These are phyloP conservation scores for Hericium coralloides DNA, from an alignment of 768 basidiomycete species.

Conservation along the genomic window DNA sequence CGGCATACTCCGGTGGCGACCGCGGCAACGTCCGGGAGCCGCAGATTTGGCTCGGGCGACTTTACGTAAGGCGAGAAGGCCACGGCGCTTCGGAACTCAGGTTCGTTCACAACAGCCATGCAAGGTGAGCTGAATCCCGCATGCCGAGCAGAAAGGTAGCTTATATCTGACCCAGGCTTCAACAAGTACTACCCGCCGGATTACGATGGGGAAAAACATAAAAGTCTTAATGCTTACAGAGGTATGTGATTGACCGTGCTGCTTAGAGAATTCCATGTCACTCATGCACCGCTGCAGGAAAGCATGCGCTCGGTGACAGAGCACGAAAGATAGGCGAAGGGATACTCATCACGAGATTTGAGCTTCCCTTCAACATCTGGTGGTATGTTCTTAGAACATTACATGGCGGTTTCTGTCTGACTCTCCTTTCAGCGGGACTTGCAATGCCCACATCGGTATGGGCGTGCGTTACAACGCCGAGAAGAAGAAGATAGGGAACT, in stretches of 20 bases:
- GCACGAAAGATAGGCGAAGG: conserved; percentile 96
- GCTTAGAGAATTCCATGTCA: neutral
- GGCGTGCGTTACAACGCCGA: conserved; percentile 99
- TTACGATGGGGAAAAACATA: conserved; percentile 61
- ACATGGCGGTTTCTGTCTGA: neutral
- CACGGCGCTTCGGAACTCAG: no score
- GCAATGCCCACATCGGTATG: conserved; percentile 96
- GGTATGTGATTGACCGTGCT: conserved; percentile 28
- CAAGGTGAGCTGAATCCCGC: conserved; percentile 26
- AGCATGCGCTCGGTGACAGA: conserved; percentile 88
- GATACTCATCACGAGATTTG: conserved; percentile 91
- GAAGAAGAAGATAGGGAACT: conserved; percentile 93
- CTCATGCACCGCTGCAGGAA: conserved; percentile 34
- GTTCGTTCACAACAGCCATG: conserved; percentile 20
- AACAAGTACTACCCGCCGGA: conserved; percentile 79
- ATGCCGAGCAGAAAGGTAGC: neutral
- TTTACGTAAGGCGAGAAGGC: no score
- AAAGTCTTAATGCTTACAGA: conserved; percentile 64
- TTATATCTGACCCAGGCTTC: conserved; percentile 36
- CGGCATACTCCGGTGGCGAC: neutral
- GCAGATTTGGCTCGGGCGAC: neutral
- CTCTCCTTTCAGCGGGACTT: conserved; percentile 58
- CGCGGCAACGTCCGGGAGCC: neutral
- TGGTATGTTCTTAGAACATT: conserved; percentile 45
- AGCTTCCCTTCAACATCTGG: conserved; percentile 95